A percentile compares a stretch with the other conserved stretches of the same genome.
These are phyloP conservation scores for Fusarium sp. DNA, from an alignment of 2,329 filamentous ascomycete genomes.

Conservation along the genomic window DNA sequence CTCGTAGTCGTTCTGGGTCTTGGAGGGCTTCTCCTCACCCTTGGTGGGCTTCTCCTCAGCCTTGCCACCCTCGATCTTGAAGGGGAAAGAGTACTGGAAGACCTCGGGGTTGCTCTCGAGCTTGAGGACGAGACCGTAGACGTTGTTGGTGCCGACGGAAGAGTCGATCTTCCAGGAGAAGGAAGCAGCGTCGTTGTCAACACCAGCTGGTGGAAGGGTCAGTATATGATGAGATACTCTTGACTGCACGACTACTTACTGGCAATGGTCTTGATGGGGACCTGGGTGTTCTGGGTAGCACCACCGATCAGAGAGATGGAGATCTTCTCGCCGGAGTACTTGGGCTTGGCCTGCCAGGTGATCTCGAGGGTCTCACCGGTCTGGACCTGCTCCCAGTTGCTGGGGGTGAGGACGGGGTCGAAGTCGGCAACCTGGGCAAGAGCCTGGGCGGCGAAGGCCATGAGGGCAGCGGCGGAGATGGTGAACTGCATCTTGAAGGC, in stretches of 20 bases:
- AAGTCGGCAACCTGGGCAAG: conserved; percentile 68
- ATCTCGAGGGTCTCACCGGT: conserved; percentile 64
- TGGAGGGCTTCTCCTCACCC: conserved; percentile 1
- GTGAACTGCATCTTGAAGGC: conserved; percentile 66
- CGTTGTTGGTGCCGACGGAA: conserved; percentile 56
- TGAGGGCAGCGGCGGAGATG: conserved; percentile 58
- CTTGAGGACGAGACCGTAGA: conserved; percentile 69
- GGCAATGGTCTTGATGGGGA: conserved; percentile 57
- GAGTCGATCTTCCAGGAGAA: conserved; percentile 64
- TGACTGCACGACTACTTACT: background rate
- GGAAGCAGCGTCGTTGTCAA: conserved; percentile 57
- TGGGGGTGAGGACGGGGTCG: conserved; percentile 63
- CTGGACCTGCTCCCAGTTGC: conserved; percentile 54
- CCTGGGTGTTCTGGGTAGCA: conserved; percentile 55
- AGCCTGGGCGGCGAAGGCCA: conserved; percentile 63
- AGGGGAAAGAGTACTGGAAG: conserved; percentile 73
- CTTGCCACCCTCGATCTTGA: conserved; percentile 59
- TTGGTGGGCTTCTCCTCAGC: conserved; percentile 29
- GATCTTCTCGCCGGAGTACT: conserved; percentile 58
- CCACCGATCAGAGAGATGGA: conserved; percentile 68
- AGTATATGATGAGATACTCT: too few species aligned
- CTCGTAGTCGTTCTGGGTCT: conserved; percentile 13
- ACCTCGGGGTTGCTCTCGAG: conserved; percentile 58
- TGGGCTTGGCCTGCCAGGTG: conserved; percentile 59
- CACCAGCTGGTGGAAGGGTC: conserved; percentile 39